A percentile compares a stretch with the other conserved stretches of the same genome.
Conservation (phyloP, 805 yeast genomes). For the Wickerhamia fluorescens region DNA sequence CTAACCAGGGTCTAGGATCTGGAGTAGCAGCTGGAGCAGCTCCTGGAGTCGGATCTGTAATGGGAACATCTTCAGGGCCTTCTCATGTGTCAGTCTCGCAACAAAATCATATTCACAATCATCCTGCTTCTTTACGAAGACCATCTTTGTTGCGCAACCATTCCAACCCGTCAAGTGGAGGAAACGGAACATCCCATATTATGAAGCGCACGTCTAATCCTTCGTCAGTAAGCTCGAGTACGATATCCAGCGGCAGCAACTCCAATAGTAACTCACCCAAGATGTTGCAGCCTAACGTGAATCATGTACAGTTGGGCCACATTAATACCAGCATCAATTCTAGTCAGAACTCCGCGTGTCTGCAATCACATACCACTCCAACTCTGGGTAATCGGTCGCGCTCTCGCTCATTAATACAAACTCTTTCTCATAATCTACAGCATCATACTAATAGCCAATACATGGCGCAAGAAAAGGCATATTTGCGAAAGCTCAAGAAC, state of each 20-base stretch:
- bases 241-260: background rate
- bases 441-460: slow-evolving; percentile 29
- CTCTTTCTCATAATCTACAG: slow-evolving; percentile 10
- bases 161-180: too few species aligned
- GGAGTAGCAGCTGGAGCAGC: too few species aligned
- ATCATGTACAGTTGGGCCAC: background rate
- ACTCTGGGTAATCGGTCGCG: slow-evolving; percentile 5
- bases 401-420: slow-evolving; percentile 14
- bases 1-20: too few species aligned
- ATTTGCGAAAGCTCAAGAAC: slow-evolving; percentile 54
- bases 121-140: too few species aligned
- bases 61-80: too few species aligned
- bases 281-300: background rate
- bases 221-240: too few species aligned
- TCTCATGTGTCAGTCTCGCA: too few species aligned
- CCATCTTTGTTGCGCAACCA: too few species aligned
- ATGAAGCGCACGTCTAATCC: too few species aligned
- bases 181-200: too few species aligned
- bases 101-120: too few species aligned
- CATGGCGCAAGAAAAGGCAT: slow-evolving; percentile 59
- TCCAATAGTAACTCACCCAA: slow-evolving; percentile 1
- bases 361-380: slow-evolving; percentile 1
- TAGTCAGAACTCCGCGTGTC: background rate
- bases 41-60: too few species aligned
- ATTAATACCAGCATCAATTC: background rate